Conservation (phyloP, 139 green algal genomes). For the Raphidocelis subcapitata region DNA sequence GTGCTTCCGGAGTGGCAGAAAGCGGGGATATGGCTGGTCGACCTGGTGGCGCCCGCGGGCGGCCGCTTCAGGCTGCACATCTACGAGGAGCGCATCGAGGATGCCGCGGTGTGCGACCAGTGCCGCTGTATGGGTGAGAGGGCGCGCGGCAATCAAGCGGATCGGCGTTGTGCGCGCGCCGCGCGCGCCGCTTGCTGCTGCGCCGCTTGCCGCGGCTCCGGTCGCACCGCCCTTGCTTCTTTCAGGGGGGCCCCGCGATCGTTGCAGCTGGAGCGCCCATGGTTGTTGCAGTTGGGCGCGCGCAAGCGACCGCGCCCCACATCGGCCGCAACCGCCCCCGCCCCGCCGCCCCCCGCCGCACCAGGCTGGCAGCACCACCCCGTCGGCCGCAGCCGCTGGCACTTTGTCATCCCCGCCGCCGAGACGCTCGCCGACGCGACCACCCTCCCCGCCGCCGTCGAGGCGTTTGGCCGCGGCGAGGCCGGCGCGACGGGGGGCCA, state of each 20-base stretch:
- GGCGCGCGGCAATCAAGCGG: background rate
- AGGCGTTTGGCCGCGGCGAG: conserved; percentile 24
- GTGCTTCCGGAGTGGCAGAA: background rate
- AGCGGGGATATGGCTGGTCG: conserved; percentile 2
- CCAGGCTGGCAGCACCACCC: conserved; percentile 91
- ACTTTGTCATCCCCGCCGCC: conserved; percentile 84
- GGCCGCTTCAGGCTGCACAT: conserved; percentile 43
- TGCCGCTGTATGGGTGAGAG: conserved; percentile 84
- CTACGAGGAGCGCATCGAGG: conserved; percentile 54
- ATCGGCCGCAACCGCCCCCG: background rate
- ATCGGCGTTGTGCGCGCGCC: background rate
- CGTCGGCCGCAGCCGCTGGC: conserved; percentile 70
- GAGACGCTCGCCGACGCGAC: conserved; percentile 44
- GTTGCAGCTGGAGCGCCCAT: background rate
- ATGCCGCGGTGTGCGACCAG: conserved; percentile 67
- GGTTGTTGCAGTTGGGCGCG: background rate
- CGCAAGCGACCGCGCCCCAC: background rate
- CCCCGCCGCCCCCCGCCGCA: background rate
- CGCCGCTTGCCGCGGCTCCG: background rate
- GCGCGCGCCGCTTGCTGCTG: background rate
- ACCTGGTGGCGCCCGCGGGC: background rate
- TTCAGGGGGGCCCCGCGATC: no score
- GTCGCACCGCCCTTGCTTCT: no score
- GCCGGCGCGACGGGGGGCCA: conserved; percentile 7
- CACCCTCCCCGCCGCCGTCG: conserved; percentile 49